Evolutionary conservation across 345 rosid genomes (phyloP).

Genomic region (Orychophragmus violaceus): DNA sequence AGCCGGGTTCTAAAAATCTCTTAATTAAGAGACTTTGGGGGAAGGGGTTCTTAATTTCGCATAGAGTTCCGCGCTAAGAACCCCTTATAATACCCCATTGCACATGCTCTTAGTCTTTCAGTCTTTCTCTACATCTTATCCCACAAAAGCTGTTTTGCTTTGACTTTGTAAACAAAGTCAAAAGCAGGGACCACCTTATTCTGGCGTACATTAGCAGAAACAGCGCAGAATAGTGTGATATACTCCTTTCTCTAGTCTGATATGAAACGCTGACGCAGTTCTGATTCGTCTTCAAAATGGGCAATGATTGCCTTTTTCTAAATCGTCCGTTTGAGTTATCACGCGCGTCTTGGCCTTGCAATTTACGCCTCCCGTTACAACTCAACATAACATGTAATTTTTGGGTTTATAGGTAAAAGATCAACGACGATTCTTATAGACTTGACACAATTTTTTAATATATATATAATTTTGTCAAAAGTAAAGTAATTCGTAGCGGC

Average conservation of each 20-base stretch:
- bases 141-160: constrained; percentile 34
- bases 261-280: not conserved
- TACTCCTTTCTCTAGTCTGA: not conserved
- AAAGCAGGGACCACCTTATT: constrained; percentile 36
- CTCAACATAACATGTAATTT: not conserved
- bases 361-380: not conserved
- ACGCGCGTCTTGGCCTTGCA: constrained; percentile 12
- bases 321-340: not conserved
- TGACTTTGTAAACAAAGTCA: constrained; percentile 61
- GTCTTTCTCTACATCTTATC: constrained; percentile 18
- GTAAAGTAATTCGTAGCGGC: no score
- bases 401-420: no score
- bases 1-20: no score
- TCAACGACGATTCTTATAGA: no score
- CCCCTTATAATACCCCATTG: no score
- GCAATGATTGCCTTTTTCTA: constrained; percentile 3
- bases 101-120: no score
- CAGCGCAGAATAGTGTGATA: constrained; percentile 9
- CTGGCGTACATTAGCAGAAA: not conserved
- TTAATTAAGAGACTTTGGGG: no score
- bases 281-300: constrained; percentile 3
- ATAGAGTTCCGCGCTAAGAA: no score
- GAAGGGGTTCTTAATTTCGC: no score
- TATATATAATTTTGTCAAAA: no score
- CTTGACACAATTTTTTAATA: no score